phyloP scores from a whole-genome alignment of 225 moss, liverwort and hornwort genomes.

The Climacium dendroides region DNA sequence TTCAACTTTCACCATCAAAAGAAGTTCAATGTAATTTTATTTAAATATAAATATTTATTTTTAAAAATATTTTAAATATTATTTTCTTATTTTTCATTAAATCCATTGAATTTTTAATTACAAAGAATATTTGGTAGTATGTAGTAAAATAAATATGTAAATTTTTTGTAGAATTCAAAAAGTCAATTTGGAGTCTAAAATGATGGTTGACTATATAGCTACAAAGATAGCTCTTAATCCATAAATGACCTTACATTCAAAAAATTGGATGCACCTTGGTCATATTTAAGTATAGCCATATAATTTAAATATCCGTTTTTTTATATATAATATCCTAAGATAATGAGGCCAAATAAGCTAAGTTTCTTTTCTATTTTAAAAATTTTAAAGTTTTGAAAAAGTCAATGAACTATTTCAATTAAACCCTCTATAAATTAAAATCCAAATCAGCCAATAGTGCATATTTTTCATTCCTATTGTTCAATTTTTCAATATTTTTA shows the following conservation, averaged over 20 bases:
- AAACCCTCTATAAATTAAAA: neutral
- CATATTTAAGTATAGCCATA: neutral
- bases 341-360: neutral
- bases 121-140: too few relatives aligned
- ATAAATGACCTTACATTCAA: neutral
- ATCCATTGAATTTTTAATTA: accelerated
- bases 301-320: neutral
- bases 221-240: neutral
- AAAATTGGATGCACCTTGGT: neutral
- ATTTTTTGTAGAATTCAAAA: neutral
- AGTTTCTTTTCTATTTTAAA: neutral
- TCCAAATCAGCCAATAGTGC: neutral
- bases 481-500: neutral
- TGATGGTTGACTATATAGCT: neutral
- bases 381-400: accelerated
- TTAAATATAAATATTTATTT: neutral
- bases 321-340: neutral
- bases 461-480: neutral
- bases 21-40: neutral
- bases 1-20: neutral
- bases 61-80: too few relatives aligned
- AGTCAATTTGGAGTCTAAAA: neutral
- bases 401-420: neutral
- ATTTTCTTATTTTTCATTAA: neutral
- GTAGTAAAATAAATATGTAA: accelerated